phyloP scores from a whole-genome alignment of 495 filamentous ascomycete species.

The Xylaria scruposa region DNA sequence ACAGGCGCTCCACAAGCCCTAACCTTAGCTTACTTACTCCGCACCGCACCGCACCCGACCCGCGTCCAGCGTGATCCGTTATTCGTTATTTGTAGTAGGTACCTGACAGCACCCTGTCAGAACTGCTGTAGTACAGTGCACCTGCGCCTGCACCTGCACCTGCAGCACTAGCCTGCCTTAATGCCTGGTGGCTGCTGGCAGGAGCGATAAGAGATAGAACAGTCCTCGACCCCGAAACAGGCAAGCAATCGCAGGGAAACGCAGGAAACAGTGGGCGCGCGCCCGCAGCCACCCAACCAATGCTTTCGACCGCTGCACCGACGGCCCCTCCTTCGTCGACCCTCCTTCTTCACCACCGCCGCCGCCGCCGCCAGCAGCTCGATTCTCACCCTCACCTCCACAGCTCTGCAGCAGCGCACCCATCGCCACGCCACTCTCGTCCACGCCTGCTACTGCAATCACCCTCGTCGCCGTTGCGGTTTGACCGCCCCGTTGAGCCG shows the following conservation, averaged over 20 bases:
- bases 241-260: constrained; percentile 9
- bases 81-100: constrained; percentile 5
- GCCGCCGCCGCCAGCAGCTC: constrained; percentile 22
- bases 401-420: constrained; percentile 19
- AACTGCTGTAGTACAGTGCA: neutral
- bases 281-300: constrained; percentile 25
- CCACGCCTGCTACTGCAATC: constrained; percentile 8
- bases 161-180: neutral
- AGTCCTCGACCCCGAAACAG: constrained; percentile 2
- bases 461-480: constrained; percentile 27
- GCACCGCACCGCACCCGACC: constrained; percentile 3
- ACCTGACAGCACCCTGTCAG: constrained; percentile 1
- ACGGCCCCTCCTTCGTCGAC: constrained; percentile 29
- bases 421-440: constrained; percentile 8
- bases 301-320: constrained; percentile 27
- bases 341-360: constrained; percentile 26
- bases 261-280: constrained; percentile 21
- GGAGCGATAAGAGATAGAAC: constrained; percentile 15
- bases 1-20: neutral
- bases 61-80: neutral
- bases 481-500: constrained; percentile 27
- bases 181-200: neutral
- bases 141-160: constrained; percentile 2
- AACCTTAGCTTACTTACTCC: constrained; percentile 11
- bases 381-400: constrained; percentile 28